phyloP scores from a whole-genome alignment of 345 rosid species.

The Citrus medica region DNA sequence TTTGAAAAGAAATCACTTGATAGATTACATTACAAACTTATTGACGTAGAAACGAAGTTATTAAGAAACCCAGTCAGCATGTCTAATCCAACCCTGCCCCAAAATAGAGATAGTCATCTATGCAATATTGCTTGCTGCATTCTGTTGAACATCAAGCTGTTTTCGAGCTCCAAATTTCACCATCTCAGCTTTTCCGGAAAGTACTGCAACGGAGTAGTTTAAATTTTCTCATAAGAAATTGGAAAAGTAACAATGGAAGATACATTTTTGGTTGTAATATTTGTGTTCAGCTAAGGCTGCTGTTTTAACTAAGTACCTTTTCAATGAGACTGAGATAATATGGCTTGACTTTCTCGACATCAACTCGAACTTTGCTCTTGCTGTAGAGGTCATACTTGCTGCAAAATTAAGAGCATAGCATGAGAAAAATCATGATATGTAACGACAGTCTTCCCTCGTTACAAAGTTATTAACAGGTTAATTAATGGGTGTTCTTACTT shows the following conservation, averaged over 20 bases:
- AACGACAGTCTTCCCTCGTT: neutral
- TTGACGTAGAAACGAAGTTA: neutral
- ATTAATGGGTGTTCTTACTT: conserved; percentile 21
- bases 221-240: too few species aligned
- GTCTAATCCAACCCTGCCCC: neutral
- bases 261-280: too few species aligned
- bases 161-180: neutral
- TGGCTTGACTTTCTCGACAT: neutral
- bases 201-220: neutral
- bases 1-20: neutral
- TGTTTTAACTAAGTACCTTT: neutral
- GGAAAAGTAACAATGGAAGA: neutral
- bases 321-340: neutral
- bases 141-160: neutral
- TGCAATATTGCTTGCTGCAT: neutral
- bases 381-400: neutral
- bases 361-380: neutral
- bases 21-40: neutral
- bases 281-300: too few species aligned
- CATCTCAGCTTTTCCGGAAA: neutral
- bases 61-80: neutral
- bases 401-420: neutral
- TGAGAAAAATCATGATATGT: neutral
- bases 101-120: neutral
- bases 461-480: neutral